Evolutionary conservation across 2,329 filamentous ascomycete genomes (phyloP), one percentile per base, ranked within the genome.

Genomic region (Venturia pyrina): DNA sequence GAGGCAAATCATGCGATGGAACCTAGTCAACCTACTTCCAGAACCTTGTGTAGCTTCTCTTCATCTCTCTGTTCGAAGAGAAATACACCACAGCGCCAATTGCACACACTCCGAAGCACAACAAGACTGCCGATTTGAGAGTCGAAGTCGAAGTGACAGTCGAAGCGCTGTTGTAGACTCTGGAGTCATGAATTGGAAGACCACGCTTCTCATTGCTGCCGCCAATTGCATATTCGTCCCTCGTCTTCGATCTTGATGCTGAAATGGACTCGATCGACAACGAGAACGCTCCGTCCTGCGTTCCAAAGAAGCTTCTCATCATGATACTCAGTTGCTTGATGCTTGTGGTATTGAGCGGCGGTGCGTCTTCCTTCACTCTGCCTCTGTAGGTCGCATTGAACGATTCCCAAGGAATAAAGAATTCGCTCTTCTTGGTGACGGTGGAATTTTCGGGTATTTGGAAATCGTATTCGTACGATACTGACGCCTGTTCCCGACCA

Each of bases 301-400:
- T 77, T 10, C 87, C 89, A 70, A 93, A 93, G 78, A 91, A 91
- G 90, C 90, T 95, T 73, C 91, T 79, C 81, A 89, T 89, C 90
- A 95, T 93, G 67, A 95, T 80, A 63, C 86, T 87, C 40, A 93
- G 78, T 60, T 89, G 81, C 76, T 84, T 88, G 48, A 95, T 79
- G 56, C 79, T 78, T 61, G 78, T 79, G 68, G 83, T 71, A 70
- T 91, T 79, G 69, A 95, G 73, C 5, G 82, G 80, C 66, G 80
- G 74, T 0, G 84, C 84, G 75, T 89, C 86, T 21, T 82, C 76
- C 72, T 84, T 82, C 68, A 86, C 81, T 70, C 82, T 84, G 0
- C 91, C 91, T 3, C 90, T 81, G 75, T 91, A 95, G 1, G 88
- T 93, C 1, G 90, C 78, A 72, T 84, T 85, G 68, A 96, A 85